A percentile compares a stretch with the other conserved stretches of the same genome.
Evolutionary conservation across 805 yeast species (phyloP).

Genomic region (Cyberlindnera lachancei): DNA sequence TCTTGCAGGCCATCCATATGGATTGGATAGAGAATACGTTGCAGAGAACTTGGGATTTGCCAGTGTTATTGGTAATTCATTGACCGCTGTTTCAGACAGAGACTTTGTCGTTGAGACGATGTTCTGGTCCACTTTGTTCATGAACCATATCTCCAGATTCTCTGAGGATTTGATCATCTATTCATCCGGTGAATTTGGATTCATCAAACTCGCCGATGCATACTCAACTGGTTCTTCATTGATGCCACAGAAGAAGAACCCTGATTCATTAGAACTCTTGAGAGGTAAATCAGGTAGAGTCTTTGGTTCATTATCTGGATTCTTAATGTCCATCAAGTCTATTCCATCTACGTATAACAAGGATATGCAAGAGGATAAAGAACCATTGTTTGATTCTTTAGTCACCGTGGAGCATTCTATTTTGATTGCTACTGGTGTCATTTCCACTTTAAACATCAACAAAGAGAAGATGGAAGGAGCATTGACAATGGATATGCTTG

Average conservation of each 20-base stretch:
- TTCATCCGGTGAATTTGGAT: conserved; percentile 97
- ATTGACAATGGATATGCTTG: conserved; percentile 97
- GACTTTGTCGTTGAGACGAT: conserved; percentile 93
- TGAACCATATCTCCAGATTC: conserved; percentile 92
- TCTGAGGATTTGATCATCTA: conserved; percentile 93
- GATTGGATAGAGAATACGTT: conserved; percentile 90
- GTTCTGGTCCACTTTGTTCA: conserved; percentile 92
- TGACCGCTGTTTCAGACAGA: conserved; percentile 96
- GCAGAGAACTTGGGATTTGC: conserved; percentile 75
- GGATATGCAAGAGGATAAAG: conserved; percentile 99
- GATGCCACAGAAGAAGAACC: conserved; percentile 99
- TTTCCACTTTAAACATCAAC: conserved; percentile 75
- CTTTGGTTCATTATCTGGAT: conserved; percentile 91
- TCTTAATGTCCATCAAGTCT: conserved; percentile 93
- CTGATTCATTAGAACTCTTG: conserved; percentile 89
- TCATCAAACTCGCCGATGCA: conserved; percentile 89
- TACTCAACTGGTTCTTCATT: conserved; percentile 97
- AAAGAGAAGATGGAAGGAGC: conserved; percentile 76
- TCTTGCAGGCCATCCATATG: conserved; percentile 97
- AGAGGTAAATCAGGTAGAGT: conserved; percentile 98
- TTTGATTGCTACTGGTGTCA: conserved; percentile 91
- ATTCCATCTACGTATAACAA: conserved; percentile 97
- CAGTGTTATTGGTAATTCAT: conserved; percentile 88
- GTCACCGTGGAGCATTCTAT: conserved; percentile 90
- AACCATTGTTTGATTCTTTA: conserved; percentile 90